Evolutionary conservation across 2,329 filamentous ascomycete species (phyloP), one percentile per base, ranked within the genome.

Genomic region (Colletotrichum ledebouriae): DNA sequence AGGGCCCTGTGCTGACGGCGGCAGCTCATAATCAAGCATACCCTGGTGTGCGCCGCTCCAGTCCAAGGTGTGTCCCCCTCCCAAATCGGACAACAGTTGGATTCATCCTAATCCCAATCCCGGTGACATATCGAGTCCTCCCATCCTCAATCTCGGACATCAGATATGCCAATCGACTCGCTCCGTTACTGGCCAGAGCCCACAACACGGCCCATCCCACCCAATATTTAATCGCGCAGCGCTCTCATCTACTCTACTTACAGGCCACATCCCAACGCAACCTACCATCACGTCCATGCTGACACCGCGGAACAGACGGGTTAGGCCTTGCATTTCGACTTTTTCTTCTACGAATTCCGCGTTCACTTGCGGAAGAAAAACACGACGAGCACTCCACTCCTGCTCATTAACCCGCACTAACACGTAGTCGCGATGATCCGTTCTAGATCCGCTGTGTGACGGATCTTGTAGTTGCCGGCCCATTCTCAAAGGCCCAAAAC

Each of bases 221-320:
- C 65, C 55, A 62, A 66, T 66, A 62, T 34, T 69, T 69, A 69
- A 69, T 69, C 66, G 49, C 62, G 66, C 60, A 68, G 41, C 50
- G 37, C 42, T 20, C n/a, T 37, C 39, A 25, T 7, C 22, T 29
- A 29, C 29, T 29, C 22, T 29, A 29, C 29, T 29, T 29, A 13
- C 61, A 65, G 62, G 66, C 42, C 39, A 22, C 56, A 69, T 66
- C 66, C 66, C 49, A 29, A 60, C 49, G 33, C 34, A 22, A 25
- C 22, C 39, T 59, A 47, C 65, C 61, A 37, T 60, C 52, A 41
- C 56, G 56, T 34, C 66, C 56, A 49, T 60, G 41, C 46, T 52
- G 56, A 66, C 42, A 17, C 61, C 60, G 61, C 66, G 61, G 66
- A 69, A 66, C 39, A 47, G 11, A 50, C 66, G 61, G 47, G 49